Evolutionary conservation across 148 eudicot genomes (phyloP).

Genomic region (Vaccinium macrocarpon): DNA sequence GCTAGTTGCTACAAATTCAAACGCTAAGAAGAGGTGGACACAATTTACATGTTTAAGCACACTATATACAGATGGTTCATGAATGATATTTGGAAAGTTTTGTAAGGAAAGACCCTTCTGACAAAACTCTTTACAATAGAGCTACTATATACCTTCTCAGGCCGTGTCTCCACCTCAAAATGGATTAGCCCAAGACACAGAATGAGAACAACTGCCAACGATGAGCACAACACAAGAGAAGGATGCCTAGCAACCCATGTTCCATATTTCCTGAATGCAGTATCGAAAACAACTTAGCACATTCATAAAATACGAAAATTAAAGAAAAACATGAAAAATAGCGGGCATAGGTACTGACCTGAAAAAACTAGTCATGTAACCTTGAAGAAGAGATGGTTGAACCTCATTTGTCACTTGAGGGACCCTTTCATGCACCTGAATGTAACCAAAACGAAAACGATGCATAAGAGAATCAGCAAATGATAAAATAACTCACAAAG

Average conservation of each 20-base stretch:
- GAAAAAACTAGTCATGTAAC: slow-evolving; percentile 49
- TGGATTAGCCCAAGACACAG: slow-evolving; percentile 61
- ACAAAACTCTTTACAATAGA: background rate
- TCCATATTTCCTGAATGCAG: slow-evolving; percentile 57
- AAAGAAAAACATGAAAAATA: slow-evolving; percentile 5
- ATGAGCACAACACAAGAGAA: slow-evolving; percentile 46
- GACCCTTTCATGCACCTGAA: slow-evolving; percentile 26
- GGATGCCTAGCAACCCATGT: slow-evolving; percentile 77
- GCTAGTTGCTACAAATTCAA: background rate
- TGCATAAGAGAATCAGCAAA: background rate
- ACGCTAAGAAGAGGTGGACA: background rate
- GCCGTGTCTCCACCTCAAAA: slow-evolving; percentile 66
- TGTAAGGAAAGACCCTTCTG: background rate
- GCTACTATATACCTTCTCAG: slow-evolving; percentile 54
- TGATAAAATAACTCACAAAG: background rate
- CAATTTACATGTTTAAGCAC: background rate
- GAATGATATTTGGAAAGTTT: background rate
- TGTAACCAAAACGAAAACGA: background rate
- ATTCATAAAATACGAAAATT: slow-evolving; percentile 1
- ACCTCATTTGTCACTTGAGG: slow-evolving; percentile 19
- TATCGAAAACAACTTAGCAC: background rate
- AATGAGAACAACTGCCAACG: slow-evolving; percentile 54
- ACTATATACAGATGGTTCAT: background rate
- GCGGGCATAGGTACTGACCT: slow-evolving; percentile 36
- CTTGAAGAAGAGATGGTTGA: slow-evolving; percentile 42